Percentiles rank a stretch among this genome's conserved stretches.
These are phyloP conservation scores for Aspergillus uvarum DNA, from an alignment of 2,329 filamentous ascomycete genomes.

Conservation along the genomic window DNA sequence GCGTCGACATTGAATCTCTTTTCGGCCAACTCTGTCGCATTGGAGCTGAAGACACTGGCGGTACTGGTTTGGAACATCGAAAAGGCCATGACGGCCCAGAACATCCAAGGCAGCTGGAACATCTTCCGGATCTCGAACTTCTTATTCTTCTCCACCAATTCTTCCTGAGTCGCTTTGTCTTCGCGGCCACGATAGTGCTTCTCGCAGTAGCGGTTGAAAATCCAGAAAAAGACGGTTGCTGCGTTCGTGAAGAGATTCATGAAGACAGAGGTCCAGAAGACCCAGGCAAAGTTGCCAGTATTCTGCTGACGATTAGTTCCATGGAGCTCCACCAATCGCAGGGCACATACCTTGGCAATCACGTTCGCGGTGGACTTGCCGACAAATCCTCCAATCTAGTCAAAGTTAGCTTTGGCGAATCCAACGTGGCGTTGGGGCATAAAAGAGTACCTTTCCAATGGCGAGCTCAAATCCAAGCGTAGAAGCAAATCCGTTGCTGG, in stretches of 20 bases:
- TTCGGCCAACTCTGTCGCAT: conserved; percentile 62
- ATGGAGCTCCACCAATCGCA: no score
- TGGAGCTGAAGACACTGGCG: conserved; percentile 55
- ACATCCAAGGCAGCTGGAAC: conserved; percentile 59
- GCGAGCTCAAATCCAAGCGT: conserved; percentile 61
- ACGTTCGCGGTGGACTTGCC: conserved; percentile 62
- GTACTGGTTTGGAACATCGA: conserved; percentile 61
- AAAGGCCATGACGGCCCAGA: conserved; percentile 57
- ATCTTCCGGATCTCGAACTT: conserved; percentile 58
- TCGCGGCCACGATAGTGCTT: conserved; percentile 48
- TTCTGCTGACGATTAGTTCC: conserved; percentile 35
- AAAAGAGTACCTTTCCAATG: conserved; percentile 50
- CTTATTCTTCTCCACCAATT: conserved; percentile 60
- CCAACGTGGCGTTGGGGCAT: no score
- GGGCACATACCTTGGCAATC: conserved; percentile 47
- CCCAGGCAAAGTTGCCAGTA: conserved; percentile 61
- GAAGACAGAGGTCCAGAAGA: conserved; percentile 63
- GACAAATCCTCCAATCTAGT: conserved; percentile 56
- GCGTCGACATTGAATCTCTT: conserved; percentile 57
- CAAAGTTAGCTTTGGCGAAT: background rate
- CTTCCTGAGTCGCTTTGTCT: conserved; percentile 60
- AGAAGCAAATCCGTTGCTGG: conserved; percentile 61
- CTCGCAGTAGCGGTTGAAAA: conserved; percentile 55
- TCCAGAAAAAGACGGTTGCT: conserved; percentile 54
- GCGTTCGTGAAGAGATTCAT: conserved; percentile 65